phyloP scores from a whole-genome alignment of 2,329 filamentous ascomycete genomes.

The Colletotrichum cordylinicola region DNA sequence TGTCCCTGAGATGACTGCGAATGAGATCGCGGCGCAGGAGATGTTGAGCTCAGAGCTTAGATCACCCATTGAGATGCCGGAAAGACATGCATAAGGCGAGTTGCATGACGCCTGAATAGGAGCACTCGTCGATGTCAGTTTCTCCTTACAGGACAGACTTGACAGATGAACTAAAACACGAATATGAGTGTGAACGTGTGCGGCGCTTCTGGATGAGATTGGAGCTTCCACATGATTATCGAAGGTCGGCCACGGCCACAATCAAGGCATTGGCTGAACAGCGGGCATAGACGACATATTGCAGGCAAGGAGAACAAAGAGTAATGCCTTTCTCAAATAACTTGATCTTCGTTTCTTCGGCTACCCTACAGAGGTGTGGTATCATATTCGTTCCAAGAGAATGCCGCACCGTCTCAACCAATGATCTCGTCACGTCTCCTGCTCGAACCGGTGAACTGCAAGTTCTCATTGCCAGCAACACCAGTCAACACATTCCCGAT shows the following conservation, averaged over 20 bases:
- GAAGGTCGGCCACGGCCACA: neutral
- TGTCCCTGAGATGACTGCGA: neutral
- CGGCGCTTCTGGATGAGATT: no score
- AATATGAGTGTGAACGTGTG: no score
- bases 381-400: neutral
- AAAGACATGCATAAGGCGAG: neutral
- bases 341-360: neutral
- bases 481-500: constrained; percentile 54
- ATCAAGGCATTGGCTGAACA: neutral
- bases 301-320: neutral
- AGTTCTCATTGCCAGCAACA: constrained; percentile 53
- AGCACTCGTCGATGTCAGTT: neutral
- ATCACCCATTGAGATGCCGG: neutral
- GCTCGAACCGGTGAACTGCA: constrained; percentile 38
- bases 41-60: neutral
- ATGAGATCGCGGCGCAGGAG: neutral
- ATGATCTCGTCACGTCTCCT: constrained; percentile 13
- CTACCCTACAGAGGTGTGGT: neutral
- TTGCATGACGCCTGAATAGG: neutral
- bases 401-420: neutral
- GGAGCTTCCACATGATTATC: no score
- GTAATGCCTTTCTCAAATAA: neutral
- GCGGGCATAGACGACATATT: neutral
- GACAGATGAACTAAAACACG: neutral
- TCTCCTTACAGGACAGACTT: neutral